Base-by-base conservation (phyloP, 1,139 yeast genomes). In the Entelexis sorbosivorans region DNA sequence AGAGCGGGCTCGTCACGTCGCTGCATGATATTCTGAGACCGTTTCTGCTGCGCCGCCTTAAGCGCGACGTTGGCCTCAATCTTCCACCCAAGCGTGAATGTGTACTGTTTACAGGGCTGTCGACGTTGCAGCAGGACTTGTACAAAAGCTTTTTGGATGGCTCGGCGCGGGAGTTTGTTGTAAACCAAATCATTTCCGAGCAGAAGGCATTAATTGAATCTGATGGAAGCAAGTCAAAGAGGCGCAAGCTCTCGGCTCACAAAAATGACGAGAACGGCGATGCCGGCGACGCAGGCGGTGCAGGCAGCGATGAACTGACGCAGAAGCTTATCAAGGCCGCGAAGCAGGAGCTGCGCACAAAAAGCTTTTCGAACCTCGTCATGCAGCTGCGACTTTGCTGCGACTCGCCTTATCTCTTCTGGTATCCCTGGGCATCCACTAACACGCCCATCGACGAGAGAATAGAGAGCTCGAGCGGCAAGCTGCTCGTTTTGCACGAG, bases 41-140 rank as follows among this genome's bases (percentile, higher is more conserved):
- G 0, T 91, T 91, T 60, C 68, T 91, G 40, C 70, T 91, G 46
- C 74, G 98, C 60, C 72, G 98, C 55, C 68, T 89, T 62, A 91
- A 91, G 63, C 73, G 73, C 48, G 82, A 79, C 52, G 96, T 86
- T 0, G 67, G 79, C 31, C 75, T 79, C 16, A 70, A 72, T 32
- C 70, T 91, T 53, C 97, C 96, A 0, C 85, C 91, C 1, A 91
- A 91, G 65, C 79, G 91, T 58, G 98, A 91, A 65, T 89, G 87
- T 61, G 74, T 86, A 47, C 72, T 91, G 3, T 88, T 84, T 63
- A 77, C 87, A 6, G 78, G 82, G 2, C 65, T 91, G 54, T 76
- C 89, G 0, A 66, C 71, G 0, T 63, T 73, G 36, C 97, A 91
- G 65, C 73, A 73, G 39, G 72, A 71, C 26, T 66, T 87, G n/a